Evolutionary conservation across 371 early-diverging fungal species (phyloP).

Genomic region (Basidiobolus meristosporus): DNA sequence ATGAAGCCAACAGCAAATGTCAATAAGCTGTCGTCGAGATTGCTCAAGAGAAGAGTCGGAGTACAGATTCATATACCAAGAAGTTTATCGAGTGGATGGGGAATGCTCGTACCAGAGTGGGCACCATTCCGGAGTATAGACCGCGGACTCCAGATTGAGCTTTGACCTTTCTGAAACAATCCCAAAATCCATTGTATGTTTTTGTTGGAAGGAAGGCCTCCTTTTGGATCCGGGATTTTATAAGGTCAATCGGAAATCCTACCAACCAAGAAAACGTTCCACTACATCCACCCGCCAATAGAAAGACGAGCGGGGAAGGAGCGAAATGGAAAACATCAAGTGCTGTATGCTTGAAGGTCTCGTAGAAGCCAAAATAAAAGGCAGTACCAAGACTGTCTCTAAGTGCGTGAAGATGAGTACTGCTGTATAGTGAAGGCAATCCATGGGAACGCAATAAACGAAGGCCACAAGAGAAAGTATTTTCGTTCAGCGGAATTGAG

Average conservation of each 20-base stretch:
- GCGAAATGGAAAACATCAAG: conserved; percentile 18
- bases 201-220: conserved; percentile 31
- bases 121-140: conserved; percentile 51
- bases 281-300: conserved; percentile 53
- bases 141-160: conserved; percentile 28
- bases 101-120: conserved; percentile 56
- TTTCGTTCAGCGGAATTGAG: not conserved
- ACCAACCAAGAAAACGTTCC: conserved; percentile 60
- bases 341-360: conserved; percentile 37
- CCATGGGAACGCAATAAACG: conserved; percentile 1
- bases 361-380: conserved; percentile 59
- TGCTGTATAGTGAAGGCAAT: conserved; percentile 13
- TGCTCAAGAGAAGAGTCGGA: too few relatives aligned
- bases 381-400: conserved; percentile 55
- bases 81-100: conserved; percentile 69
- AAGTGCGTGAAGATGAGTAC: conserved; percentile 25
- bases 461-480: too few relatives aligned
- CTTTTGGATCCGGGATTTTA: conserved; percentile 55
- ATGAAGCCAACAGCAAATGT: too few relatives aligned
- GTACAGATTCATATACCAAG: conserved; percentile 35
- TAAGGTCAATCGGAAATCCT: conserved; percentile 58
- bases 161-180: conserved; percentile 29
- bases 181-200: conserved; percentile 17
- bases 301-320: conserved; percentile 9
- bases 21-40: too few relatives aligned